A percentile compares a stretch with the other conserved stretches of the same genome.
Conservation (phyloP, 2,329 filamentous ascomycete species). For the Tolypocladium endophyticum region DNA sequence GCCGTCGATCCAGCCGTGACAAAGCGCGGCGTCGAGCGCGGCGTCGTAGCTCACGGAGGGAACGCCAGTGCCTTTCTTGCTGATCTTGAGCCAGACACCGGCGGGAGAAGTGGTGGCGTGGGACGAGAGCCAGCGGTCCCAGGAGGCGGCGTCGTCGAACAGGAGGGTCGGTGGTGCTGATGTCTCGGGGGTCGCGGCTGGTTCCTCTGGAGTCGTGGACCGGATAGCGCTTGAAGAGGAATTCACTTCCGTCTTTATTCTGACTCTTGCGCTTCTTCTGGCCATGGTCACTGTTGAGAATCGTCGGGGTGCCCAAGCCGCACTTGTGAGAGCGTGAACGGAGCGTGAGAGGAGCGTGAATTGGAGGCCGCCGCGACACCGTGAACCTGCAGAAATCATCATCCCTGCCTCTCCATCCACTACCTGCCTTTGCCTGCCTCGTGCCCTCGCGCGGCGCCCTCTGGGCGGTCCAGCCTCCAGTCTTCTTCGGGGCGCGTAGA, state of each 20-base stretch:
- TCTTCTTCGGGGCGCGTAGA: too few species aligned
- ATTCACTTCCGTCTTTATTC: not conserved
- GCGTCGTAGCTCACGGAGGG: conserved; percentile 35
- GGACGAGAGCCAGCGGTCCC: conserved; percentile 28
- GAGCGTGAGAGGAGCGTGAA: not conserved
- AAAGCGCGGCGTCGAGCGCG: conserved; percentile 46
- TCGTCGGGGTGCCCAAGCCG: too few species aligned
- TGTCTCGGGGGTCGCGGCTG: not conserved
- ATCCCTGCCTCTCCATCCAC: too few species aligned
- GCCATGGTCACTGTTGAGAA: not conserved
- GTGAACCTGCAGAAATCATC: too few species aligned
- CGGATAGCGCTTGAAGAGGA: too few species aligned
- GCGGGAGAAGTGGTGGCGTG: conserved; percentile 18
- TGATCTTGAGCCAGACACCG: conserved; percentile 37
- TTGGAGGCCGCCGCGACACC: too few species aligned
- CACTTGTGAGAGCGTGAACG: not conserved
- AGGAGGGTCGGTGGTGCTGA: conserved; percentile 8
- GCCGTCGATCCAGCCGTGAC: conserved; percentile 55
- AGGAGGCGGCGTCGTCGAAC: conserved; percentile 18
- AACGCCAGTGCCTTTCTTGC: conserved; percentile 34
- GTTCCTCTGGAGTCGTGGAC: not conserved
- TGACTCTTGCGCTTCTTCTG: not conserved
- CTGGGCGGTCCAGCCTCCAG: too few species aligned
- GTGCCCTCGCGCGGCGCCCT: too few species aligned
- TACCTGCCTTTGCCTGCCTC: too few species aligned